These are phyloP conservation scores for Fraxinus excelsior DNA, from an alignment of 257 asterid genomes.

Conservation along the genomic window DNA sequence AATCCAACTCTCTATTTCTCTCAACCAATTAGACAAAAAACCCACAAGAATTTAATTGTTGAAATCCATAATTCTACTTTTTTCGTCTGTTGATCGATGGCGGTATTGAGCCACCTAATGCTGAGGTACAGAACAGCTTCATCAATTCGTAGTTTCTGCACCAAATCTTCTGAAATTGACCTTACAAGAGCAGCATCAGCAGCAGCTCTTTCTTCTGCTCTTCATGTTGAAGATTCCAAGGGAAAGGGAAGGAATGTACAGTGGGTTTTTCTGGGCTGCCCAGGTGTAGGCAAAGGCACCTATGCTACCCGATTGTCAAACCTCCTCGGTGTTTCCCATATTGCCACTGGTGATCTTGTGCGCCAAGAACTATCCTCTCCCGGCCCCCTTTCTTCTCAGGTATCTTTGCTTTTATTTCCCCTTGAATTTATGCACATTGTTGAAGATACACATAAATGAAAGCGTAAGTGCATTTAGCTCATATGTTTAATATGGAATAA, in stretches of 20 bases:
- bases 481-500: too few relatives aligned
- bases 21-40: background rate
- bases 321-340: constrained; percentile 86
- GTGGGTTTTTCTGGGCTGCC: constrained; percentile 97
- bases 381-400: constrained; percentile 78
- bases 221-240: constrained; percentile 22
- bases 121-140: constrained; percentile 33
- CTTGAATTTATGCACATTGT: background rate
- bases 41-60: background rate
- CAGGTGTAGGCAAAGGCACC: constrained; percentile 97
- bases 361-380: constrained; percentile 75
- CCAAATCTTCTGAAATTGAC: constrained; percentile 35
- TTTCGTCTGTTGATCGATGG: constrained; percentile 45
- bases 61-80: background rate
- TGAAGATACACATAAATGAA: background rate
- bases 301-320: constrained; percentile 80
- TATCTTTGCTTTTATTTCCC: constrained; percentile 1
- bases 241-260: constrained; percentile 67
- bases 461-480: too few relatives aligned
- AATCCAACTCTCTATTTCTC: background rate
- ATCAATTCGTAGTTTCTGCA: constrained; percentile 43
- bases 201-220: constrained; percentile 43
- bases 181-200: constrained; percentile 30
- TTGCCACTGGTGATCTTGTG: constrained; percentile 97
- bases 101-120: constrained; percentile 67